phyloP scores from a whole-genome alignment of 2,329 filamentous ascomycete genomes.

The Colletotrichum sidae region DNA sequence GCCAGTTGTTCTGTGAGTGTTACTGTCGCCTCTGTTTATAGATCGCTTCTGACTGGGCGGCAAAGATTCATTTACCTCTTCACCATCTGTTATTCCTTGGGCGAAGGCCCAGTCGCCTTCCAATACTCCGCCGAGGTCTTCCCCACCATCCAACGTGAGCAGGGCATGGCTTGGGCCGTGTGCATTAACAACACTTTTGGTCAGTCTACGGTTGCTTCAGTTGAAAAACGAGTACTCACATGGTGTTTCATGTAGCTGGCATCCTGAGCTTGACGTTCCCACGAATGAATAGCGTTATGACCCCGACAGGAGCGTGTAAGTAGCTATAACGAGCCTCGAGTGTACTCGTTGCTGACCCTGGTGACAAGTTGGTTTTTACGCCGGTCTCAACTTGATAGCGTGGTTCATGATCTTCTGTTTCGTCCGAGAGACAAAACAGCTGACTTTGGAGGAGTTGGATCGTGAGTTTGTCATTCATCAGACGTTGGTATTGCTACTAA shows the following conservation, averaged over 20 bases:
- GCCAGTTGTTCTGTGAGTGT: constrained; percentile 57
- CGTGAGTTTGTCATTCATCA: constrained; percentile 11
- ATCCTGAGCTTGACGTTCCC: constrained; percentile 74
- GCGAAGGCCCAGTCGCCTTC: constrained; percentile 67
- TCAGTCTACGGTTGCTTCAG: constrained; percentile 1
- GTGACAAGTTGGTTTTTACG: constrained; percentile 60
- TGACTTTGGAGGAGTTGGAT: constrained; percentile 10
- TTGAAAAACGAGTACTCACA: no score
- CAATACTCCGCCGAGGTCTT: constrained; percentile 73
- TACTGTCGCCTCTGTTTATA: background rate
- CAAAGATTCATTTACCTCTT: constrained; percentile 55
- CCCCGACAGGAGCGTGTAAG: constrained; percentile 45
- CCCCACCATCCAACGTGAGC: constrained; percentile 71
- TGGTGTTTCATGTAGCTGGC: constrained; percentile 25
- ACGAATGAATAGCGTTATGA: constrained; percentile 59
- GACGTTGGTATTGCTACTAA: background rate
- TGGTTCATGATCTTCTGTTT: constrained; percentile 67
- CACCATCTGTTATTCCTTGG: constrained; percentile 54
- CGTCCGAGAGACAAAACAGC: constrained; percentile 66
- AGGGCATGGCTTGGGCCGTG: constrained; percentile 65
- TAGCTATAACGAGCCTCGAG: constrained; percentile 37
- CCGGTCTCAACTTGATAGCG: constrained; percentile 65
- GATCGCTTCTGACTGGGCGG: constrained; percentile 19
- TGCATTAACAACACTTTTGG: constrained; percentile 22
- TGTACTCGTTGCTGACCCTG: no score